Conservation (phyloP, 108 stramenopile genomes). For the Nitzschia palea region DNA sequence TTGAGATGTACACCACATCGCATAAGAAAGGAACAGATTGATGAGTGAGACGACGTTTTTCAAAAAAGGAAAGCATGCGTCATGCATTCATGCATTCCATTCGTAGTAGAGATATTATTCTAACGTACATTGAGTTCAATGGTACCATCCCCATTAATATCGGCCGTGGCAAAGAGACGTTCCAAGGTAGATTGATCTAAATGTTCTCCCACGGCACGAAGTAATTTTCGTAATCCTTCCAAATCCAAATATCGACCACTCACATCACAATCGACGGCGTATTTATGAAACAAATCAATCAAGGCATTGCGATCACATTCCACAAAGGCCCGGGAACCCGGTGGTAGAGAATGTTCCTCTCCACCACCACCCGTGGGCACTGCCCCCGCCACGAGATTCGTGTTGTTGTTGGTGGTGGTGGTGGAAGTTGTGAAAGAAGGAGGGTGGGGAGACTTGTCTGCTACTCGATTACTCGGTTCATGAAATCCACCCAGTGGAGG, state of each 20-base stretch:
- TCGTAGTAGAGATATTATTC: too few relatives aligned
- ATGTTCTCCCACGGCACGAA: constrained; percentile 62
- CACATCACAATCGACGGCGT: constrained; percentile 4
- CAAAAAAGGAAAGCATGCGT: too few relatives aligned
- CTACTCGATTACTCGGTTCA: constrained; percentile 3
- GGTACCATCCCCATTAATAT: constrained; percentile 54
- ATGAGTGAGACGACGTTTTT: too few relatives aligned
- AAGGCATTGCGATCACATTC: constrained; percentile 66
- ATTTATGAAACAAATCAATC: constrained; percentile 66
- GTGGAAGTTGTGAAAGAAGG: too few relatives aligned
- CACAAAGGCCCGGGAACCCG: constrained; percentile 62
- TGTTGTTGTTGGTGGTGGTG: too few relatives aligned
- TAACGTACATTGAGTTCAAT: constrained; percentile 42
- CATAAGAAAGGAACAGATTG: too few relatives aligned
- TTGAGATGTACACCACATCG: neutral
- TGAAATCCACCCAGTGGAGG: neutral
- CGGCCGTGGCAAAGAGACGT: constrained; percentile 58
- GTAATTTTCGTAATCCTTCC: constrained; percentile 52
- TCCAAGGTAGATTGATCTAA: constrained; percentile 47
- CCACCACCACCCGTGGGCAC: neutral
- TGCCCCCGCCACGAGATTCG: too few relatives aligned
- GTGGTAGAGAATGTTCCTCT: constrained; percentile 7
- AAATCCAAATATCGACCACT: constrained; percentile 41
- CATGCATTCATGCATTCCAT: too few relatives aligned
- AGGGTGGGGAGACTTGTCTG: too few relatives aligned